phyloP scores from a whole-genome alignment of 1,139 yeast genomes.

The Suhomyces taliae region DNA sequence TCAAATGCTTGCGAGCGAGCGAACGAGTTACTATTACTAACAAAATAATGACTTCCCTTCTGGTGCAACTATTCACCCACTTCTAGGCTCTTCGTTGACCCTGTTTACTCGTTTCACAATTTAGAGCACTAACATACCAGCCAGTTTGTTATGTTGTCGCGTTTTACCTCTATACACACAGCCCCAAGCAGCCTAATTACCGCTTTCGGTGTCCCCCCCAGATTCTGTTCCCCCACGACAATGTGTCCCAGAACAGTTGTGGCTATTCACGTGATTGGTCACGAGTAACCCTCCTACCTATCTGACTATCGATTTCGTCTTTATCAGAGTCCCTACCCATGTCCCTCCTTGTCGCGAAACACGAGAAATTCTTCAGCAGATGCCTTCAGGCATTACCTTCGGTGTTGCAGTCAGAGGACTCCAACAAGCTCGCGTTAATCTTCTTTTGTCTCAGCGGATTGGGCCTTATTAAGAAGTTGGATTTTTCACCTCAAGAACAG shows the following conservation, averaged over 20 bases:
- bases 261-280: not conserved
- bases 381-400: conserved; percentile 54
- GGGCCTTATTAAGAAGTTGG: conserved; percentile 46
- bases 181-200: not conserved
- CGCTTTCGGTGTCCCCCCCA: not conserved
- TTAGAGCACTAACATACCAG: not conserved
- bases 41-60: too few relatives aligned
- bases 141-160: not conserved
- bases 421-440: conserved; percentile 62
- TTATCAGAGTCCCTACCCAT: not conserved
- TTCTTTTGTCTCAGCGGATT: conserved; percentile 70
- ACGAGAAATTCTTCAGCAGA: conserved; percentile 50
- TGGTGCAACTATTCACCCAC: too few relatives aligned
- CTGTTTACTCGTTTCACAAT: not conserved
- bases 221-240: not conserved
- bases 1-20: too few relatives aligned
- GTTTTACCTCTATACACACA: not conserved
- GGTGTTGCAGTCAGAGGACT: conserved; percentile 55
- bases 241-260: not conserved
- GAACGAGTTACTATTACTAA: too few relatives aligned
- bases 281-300: not conserved
- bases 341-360: conserved; percentile 26
- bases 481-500: conserved; percentile 26
- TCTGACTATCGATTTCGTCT: not conserved
- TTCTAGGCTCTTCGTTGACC: not conserved